A percentile compares a stretch with the other conserved stretches of the same genome.
These are phyloP conservation scores for Penicillium cataractarum DNA, from an alignment of 495 filamentous ascomycete species.

Conservation along the genomic window DNA sequence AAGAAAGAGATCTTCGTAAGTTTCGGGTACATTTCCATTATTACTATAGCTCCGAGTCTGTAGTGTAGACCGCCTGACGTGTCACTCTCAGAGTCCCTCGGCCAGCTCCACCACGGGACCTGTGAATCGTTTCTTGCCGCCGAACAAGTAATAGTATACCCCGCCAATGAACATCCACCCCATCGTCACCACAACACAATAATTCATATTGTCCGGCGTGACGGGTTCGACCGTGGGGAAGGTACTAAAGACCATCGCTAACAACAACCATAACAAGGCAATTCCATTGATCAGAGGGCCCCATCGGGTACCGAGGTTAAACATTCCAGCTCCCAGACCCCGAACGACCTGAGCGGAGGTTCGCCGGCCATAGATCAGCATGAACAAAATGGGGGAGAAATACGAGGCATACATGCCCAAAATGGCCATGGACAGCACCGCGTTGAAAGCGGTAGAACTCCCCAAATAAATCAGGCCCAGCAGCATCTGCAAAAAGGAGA, in stretches of 20 bases:
- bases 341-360: not conserved
- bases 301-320: conserved; percentile 23
- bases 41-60: conserved; percentile 1
- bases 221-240: conserved; percentile 29
- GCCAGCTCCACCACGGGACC: conserved; percentile 25
- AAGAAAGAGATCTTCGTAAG: conserved; percentile 5
- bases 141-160: conserved; percentile 25
- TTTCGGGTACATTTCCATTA: conserved; percentile 3
- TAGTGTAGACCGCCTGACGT: not conserved
- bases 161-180: conserved; percentile 27
- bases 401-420: conserved; percentile 45
- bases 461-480: conserved; percentile 48
- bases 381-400: conserved; percentile 30
- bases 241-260: conserved; percentile 31
- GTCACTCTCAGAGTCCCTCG: conserved; percentile 18
- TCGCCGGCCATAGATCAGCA: conserved; percentile 27
- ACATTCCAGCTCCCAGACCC: conserved; percentile 17
- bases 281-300: conserved; percentile 21
- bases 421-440: conserved; percentile 44
- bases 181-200: conserved; percentile 30
- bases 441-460: conserved; percentile 48
- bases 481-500: conserved; percentile 32
- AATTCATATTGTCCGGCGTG: conserved; percentile 30
- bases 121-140: conserved; percentile 22
- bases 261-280: conserved; percentile 24